Evolutionary conservation across 192 early-diverging fungal genomes (phyloP).

Genomic region (Backusella macrospora): DNA sequence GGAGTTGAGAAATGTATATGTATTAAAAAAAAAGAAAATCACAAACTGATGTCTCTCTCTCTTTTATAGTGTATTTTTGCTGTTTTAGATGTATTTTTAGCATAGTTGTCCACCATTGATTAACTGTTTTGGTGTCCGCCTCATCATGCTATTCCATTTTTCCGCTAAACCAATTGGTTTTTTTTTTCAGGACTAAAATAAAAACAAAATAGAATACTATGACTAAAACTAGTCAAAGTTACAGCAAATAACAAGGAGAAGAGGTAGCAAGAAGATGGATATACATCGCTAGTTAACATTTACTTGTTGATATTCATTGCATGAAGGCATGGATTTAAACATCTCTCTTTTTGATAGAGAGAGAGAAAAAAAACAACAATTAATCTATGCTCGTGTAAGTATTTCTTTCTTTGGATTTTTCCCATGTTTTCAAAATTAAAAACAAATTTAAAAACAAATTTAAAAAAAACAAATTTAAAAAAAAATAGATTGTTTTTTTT

Average conservation of each 20-base stretch:
- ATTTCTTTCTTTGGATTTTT: not conserved
- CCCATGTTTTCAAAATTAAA: constrained; percentile 5
- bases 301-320: not conserved
- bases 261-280: not conserved
- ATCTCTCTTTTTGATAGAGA: not conserved
- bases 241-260: not conserved
- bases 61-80: not conserved
- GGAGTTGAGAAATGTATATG: not conserved
- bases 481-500: not conserved
- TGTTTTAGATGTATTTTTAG: not conserved
- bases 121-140: constrained; percentile 4
- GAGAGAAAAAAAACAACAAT: not conserved
- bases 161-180: not conserved
- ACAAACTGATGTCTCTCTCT: not conserved
- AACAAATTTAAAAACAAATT: not conserved
- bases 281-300: not conserved
- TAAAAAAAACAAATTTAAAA: not conserved
- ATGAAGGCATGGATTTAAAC: not conserved
- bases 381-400: not conserved
- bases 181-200: constrained; percentile 3
- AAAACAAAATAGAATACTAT: not conserved
- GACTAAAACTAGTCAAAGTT: not conserved
- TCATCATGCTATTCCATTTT: not conserved
- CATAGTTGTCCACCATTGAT: constrained; percentile 5
- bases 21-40: too few species aligned